phyloP scores from a whole-genome alignment of 495 filamentous ascomycete species.

The Annulohypoxylon maeteangense region DNA sequence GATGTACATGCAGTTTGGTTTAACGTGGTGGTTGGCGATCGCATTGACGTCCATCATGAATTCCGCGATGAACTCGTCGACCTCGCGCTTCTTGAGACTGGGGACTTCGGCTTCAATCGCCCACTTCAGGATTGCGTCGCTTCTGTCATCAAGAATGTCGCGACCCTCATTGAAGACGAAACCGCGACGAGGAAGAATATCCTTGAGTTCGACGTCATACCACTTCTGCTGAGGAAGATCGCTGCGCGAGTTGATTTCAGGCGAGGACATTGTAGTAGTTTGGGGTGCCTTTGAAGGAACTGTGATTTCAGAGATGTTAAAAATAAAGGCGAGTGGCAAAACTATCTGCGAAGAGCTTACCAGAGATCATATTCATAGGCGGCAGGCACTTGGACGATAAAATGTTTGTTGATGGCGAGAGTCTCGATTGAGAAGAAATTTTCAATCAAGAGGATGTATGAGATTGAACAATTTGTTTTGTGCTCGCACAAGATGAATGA shows the following conservation, averaged over 20 bases:
- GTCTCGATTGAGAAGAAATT: not conserved
- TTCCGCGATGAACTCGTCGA: conserved; percentile 10
- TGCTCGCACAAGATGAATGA: too few species aligned
- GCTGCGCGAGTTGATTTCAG: not conserved
- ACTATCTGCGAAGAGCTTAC: not conserved
- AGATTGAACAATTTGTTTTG: not conserved
- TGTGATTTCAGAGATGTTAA: not conserved
- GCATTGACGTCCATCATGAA: conserved; percentile 11
- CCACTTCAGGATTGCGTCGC: not conserved
- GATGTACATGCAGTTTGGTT: not conserved
- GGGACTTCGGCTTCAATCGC: not conserved
- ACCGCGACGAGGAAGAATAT: conserved; percentile 15
- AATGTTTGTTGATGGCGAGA: not conserved
- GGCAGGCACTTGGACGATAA: not conserved
- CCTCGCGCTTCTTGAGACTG: not conserved
- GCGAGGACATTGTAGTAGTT: not conserved
- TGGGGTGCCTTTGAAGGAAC: too few species aligned
- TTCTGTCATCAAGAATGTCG: conserved; percentile 5
- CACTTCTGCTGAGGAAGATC: not conserved
- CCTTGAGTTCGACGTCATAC: conserved; percentile 1
- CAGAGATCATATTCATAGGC: too few species aligned
- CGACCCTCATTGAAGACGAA: conserved; percentile 10
- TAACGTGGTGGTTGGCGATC: not conserved
- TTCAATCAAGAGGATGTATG: not conserved
- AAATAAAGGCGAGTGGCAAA: not conserved